A percentile compares a stretch with the other conserved stretches of the same genome.
phyloP scores from a whole-genome alignment of 2,329 filamentous ascomycete species.

The Fusarium aywerte region DNA sequence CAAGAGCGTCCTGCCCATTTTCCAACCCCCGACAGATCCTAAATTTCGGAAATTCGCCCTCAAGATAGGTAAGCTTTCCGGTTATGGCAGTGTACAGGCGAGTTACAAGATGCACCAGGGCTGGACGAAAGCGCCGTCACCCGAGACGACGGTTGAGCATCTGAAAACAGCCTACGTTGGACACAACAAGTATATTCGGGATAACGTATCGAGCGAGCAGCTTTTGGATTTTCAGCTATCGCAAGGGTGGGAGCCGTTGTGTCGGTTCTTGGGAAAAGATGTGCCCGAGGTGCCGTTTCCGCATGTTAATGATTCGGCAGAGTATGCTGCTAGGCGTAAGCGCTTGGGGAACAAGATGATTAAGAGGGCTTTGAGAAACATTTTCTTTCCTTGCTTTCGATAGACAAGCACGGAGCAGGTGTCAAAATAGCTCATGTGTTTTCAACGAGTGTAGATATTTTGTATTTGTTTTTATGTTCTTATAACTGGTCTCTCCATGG shows the following conservation, averaged over 20 bases:
- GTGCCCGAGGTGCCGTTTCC: conserved; percentile 47
- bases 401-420: too few species aligned
- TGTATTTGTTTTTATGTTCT: too few species aligned
- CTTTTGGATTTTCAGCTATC: conserved; percentile 48
- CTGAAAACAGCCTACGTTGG: conserved; percentile 39
- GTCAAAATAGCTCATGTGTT: too few species aligned
- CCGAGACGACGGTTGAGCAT: conserved; percentile 6
- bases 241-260: conserved; percentile 51
- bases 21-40: background rate
- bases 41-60: background rate
- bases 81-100: background rate
- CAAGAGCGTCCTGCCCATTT: conserved; percentile 33
- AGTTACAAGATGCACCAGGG: conserved; percentile 26
- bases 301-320: conserved; percentile 41
- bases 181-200: conserved; percentile 45
- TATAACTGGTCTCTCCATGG: too few species aligned
- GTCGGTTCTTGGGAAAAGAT: conserved; percentile 49
- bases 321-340: conserved; percentile 1
- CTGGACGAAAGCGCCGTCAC: conserved; percentile 13
- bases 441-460: too few species aligned
- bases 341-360: conserved; percentile 7
- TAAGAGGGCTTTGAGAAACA: background rate
- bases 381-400: conserved; percentile 11
- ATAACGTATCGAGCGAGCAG: conserved; percentile 33
- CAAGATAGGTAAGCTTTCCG: background rate